These are phyloP conservation scores for Russula lepida DNA, from an alignment of 768 basidiomycete genomes.

Conservation along the genomic window DNA sequence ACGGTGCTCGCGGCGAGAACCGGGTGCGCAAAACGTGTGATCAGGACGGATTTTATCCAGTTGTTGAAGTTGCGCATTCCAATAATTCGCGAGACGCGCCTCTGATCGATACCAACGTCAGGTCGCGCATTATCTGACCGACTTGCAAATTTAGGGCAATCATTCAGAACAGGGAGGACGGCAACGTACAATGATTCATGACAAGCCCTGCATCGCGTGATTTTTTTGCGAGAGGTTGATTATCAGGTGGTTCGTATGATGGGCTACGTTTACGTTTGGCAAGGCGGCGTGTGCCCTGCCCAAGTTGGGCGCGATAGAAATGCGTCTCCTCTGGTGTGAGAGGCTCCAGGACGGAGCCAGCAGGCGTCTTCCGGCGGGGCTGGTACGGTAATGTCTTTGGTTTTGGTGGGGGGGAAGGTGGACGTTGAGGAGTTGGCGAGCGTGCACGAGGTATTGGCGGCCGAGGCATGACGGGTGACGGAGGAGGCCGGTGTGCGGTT, in stretches of 20 bases:
- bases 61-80: conserved; percentile 98
- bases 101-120: conserved; percentile 79
- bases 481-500: conserved; percentile 14
- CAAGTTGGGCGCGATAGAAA: conserved; percentile 26
- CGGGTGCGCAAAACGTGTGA: conserved; percentile 80
- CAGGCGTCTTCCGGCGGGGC: conserved; percentile 24
- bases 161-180: not conserved
- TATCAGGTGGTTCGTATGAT: conserved; percentile 13
- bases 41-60: conserved; percentile 97
- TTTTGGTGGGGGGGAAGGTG: conserved; percentile 20
- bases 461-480: conserved; percentile 19
- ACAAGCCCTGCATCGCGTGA: conserved; percentile 67
- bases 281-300: conserved; percentile 29
- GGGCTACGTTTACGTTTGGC: conserved; percentile 25
- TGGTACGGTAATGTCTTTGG: conserved; percentile 21
- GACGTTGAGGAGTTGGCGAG: conserved; percentile 20
- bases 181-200: conserved; percentile 65
- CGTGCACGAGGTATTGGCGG: conserved; percentile 13
- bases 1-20: conserved; percentile 33
- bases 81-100: conserved; percentile 87
- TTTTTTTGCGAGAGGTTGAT: conserved; percentile 33
- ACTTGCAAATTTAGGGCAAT: not conserved
- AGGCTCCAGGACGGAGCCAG: conserved; percentile 25
- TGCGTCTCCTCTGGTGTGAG: conserved; percentile 17
- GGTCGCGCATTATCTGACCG: conserved; percentile 81